Conservation (phyloP, 2,329 filamentous ascomycete species). For the Arthrinium puccinioides region DNA sequence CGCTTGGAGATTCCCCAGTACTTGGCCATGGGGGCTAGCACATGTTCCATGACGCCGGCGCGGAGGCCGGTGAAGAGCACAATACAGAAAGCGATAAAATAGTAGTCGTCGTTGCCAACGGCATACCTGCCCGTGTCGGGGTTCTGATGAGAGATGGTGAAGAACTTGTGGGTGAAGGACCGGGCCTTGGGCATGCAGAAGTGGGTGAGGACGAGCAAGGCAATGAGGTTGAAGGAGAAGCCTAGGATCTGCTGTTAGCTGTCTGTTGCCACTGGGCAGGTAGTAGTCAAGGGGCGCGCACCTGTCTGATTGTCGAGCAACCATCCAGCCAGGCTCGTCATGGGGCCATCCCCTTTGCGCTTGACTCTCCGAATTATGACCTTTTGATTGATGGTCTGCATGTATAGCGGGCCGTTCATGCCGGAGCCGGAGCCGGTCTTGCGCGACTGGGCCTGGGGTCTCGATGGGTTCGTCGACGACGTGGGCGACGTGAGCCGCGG, state of each 20-base stretch:
- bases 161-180: conserved; percentile 77
- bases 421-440: no score
- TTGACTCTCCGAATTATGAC: conserved; percentile 50
- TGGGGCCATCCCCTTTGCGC: conserved; percentile 54
- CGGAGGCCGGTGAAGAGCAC: conserved; percentile 82
- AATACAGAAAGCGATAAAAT: conserved; percentile 70
- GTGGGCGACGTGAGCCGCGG: neutral
- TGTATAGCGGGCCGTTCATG: conserved; percentile 52
- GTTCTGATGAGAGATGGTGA: conserved; percentile 79
- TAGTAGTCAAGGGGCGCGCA: conserved; percentile 32
- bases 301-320: conserved; percentile 75
- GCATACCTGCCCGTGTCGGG: conserved; percentile 60
- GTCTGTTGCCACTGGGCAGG: neutral
- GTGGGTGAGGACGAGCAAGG: conserved; percentile 77
- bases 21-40: conserved; percentile 71
- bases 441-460: neutral
- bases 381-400: conserved; percentile 45
- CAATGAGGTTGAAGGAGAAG: conserved; percentile 77
- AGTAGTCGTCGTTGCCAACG: conserved; percentile 71
- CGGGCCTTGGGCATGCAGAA: conserved; percentile 74
- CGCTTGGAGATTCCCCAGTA: conserved; percentile 64
- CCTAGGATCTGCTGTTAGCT: conserved; percentile 37
- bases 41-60: conserved; percentile 78
- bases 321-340: conserved; percentile 57
- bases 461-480: neutral